Evolutionary conservation across 345 rosid species (phyloP).

Genomic region (Adansonia digitata): DNA sequence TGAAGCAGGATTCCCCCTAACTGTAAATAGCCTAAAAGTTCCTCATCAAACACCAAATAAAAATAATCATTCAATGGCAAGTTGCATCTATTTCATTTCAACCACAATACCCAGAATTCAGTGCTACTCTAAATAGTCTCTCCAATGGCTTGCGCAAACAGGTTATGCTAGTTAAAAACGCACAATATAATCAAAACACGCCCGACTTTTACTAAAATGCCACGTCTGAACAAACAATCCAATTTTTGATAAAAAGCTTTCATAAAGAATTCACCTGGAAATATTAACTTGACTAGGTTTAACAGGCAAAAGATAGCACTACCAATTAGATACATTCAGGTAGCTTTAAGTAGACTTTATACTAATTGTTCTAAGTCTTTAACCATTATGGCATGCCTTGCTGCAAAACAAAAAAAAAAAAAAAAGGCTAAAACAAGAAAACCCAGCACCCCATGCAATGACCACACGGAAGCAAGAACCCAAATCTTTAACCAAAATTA

Average conservation of each 20-base stretch:
- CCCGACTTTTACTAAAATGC: neutral
- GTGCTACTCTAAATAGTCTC: neutral
- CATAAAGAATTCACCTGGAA: no score
- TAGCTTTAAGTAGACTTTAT: neutral
- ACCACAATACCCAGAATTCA: neutral
- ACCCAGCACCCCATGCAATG: neutral
- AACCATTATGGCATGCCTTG: neutral
- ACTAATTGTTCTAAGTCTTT: neutral
- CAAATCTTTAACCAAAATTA: neutral
- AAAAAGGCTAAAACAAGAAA: neutral
- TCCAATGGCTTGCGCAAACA: neutral
- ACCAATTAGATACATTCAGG: neutral
- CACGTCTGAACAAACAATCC: neutral
- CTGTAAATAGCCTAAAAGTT: neutral
- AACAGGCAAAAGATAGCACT: neutral
- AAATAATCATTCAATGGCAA: neutral
- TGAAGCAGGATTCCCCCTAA: constrained; percentile 5
- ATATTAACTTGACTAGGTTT: neutral
- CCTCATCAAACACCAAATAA: neutral
- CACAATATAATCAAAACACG: neutral
- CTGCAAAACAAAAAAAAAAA: no score
- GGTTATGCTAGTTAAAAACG: neutral
- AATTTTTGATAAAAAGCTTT: neutral
- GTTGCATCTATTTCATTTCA: neutral
- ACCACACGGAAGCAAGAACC: neutral